Evolutionary conservation across 345 rosid species (phyloP), one percentile per base, ranked within the genome.

Genomic region (Erodium maritimum): DNA sequence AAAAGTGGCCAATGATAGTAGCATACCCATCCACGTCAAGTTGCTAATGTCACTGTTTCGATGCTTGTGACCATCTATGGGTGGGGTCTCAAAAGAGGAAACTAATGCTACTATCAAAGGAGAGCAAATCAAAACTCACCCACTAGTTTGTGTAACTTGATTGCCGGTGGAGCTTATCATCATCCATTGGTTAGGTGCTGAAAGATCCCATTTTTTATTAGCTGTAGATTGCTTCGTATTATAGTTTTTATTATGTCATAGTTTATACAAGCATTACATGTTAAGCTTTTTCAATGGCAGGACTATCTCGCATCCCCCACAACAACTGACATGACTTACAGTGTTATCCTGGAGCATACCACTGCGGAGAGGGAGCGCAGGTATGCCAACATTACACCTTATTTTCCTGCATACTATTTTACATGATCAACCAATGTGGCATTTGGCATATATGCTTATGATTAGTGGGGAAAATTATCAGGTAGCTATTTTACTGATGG

Each of bases 311-410:
- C 97, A 54, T 64, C 78, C 57, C 72, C 91, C 55, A 62, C 81
- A 52, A 93, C 99, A 42, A 87, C 77, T 63, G 96, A 93, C 78
- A 68, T 83, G 71, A 84, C 99, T 12, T 93, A 85, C 65, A 58
- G 74, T 80, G 86, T 87, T 65, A 77, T 93, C 67, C 74, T 93
- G 65, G 99, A 89, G 61, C 97, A 90, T 75, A 82, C 99, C 25
- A 76, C 82, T 67, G 86, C 96, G 23, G 99, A 93, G 75, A 93
- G 91, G 73, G 99, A 93, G 67, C 96, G 96, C 73, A 93, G 99
- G 99, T 93, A 76, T 69, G 57, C 61, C 25, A 17, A 20, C 53
- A 24, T 59, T 5, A 25, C 29, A 33, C 50, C 4, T 5, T 25
- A 54, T 23, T 56, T 54, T 5, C 17, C 4, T 45, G 60, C 60